Percentiles rank a stretch among this genome's conserved stretches.
Conservation (phyloP, 352 stramenopile genomes). For the Pythium brachiatum region DNA sequence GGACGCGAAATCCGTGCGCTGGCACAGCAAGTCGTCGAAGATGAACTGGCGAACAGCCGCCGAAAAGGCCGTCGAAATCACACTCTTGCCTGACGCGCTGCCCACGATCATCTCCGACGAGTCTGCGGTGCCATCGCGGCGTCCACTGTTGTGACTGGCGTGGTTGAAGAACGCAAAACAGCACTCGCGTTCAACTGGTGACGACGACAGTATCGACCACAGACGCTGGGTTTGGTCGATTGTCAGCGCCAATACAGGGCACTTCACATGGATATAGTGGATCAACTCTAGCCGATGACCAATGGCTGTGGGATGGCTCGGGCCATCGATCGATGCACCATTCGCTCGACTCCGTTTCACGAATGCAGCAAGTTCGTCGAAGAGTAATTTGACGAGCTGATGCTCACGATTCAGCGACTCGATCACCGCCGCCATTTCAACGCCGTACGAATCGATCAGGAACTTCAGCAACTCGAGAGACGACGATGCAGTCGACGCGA, state of each 20-base stretch:
- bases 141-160: slow-evolving; percentile 32
- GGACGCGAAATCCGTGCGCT: slow-evolving; percentile 71
- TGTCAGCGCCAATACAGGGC: slow-evolving; percentile 67
- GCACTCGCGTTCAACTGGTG: slow-evolving; percentile 70
- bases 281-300: slow-evolving; percentile 84
- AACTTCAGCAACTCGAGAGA: slow-evolving; percentile 84
- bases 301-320: slow-evolving; percentile 67
- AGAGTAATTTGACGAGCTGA: slow-evolving; percentile 68
- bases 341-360: slow-evolving; percentile 56
- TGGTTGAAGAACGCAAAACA: slow-evolving; percentile 87
- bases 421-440: slow-evolving; percentile 62
- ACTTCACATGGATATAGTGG: slow-evolving; percentile 84
- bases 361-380: slow-evolving; percentile 84
- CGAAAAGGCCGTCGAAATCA: slow-evolving; percentile 74
- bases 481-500: slow-evolving; percentile 54
- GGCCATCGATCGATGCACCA: slow-evolving; percentile 15
- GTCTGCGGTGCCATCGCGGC: not conserved
- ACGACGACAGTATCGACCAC: slow-evolving; percentile 74
- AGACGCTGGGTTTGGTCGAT: slow-evolving; percentile 73
- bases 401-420: slow-evolving; percentile 76
- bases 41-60: slow-evolving; percentile 77
- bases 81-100: slow-evolving; percentile 20
- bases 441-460: slow-evolving; percentile 81
- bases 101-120: slow-evolving; percentile 16
- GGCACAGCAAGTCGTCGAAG: slow-evolving; percentile 80